Conservation (phyloP, 495 filamentous ascomycete genomes). For the Usnea hakonensis region DNA sequence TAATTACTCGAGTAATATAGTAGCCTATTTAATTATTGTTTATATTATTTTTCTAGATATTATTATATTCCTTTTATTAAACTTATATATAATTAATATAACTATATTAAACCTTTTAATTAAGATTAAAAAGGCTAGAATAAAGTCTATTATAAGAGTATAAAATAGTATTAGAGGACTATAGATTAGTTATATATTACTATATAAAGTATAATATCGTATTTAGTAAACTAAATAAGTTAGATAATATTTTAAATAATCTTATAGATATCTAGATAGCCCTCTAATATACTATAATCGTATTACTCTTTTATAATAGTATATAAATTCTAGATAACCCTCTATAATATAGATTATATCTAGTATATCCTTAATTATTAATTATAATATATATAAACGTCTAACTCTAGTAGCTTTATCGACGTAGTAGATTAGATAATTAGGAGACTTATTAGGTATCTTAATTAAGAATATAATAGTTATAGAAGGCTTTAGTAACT, state of each 20-base stretch:
- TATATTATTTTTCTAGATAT: background rate
- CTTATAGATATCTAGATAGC: background rate
- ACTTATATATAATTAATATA: background rate
- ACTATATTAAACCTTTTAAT: background rate
- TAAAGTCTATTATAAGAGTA: no score
- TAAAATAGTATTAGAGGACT: background rate
- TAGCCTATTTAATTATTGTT: background rate
- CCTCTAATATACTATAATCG: background rate
- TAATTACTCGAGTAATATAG: background rate
- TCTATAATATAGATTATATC: background rate
- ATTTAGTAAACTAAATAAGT: no score
- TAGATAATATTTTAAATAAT: slow-evolving; percentile 12
- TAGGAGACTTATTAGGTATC: no score
- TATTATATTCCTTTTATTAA: background rate
- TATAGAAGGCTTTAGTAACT: no score
- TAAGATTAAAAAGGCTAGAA: no score
- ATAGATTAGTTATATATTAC: background rate
- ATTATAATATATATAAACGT: background rate
- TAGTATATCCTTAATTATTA: background rate
- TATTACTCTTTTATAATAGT: background rate
- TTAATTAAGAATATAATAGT: no score
- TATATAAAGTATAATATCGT: background rate
- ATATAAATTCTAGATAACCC: background rate
- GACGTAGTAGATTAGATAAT: background rate
- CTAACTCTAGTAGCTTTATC: background rate